These are phyloP conservation scores for Cyberlindnera mrakii DNA, from an alignment of 805 yeast species.

Conservation along the genomic window DNA sequence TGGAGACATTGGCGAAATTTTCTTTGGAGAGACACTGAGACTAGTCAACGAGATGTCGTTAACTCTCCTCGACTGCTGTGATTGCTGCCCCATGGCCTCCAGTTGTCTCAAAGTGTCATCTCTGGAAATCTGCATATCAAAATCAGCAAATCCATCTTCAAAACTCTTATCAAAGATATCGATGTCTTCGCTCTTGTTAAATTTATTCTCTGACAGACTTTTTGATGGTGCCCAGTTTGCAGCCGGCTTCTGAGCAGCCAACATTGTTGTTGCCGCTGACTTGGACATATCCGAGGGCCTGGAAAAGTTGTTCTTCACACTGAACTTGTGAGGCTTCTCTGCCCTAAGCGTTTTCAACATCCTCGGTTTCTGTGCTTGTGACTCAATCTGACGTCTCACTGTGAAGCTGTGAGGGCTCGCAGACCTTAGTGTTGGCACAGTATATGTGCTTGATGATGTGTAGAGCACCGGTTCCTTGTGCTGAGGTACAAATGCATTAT, in stretches of 20 bases:
- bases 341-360: slow-evolving; percentile 30
- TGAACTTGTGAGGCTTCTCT: slow-evolving; percentile 16
- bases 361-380: slow-evolving; percentile 17
- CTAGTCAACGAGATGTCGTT: slow-evolving; percentile 2
- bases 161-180: slow-evolving; percentile 21
- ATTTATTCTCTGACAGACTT: slow-evolving; percentile 4
- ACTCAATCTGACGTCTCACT: slow-evolving; percentile 16
- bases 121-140: slow-evolving; percentile 16
- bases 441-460: slow-evolving; percentile 7
- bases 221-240: slow-evolving; percentile 20
- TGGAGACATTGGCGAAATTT: no score
- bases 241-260: slow-evolving; percentile 1
- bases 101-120: slow-evolving; percentile 21
- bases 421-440: slow-evolving; percentile 20
- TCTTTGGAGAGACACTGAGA: neutral
- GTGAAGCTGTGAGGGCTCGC: slow-evolving; percentile 22
- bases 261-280: slow-evolving; percentile 22
- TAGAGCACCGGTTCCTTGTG: neutral
- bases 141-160: slow-evolving; percentile 18
- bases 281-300: slow-evolving; percentile 20
- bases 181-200: slow-evolving; percentile 11
- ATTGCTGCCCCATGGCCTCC: slow-evolving; percentile 20
- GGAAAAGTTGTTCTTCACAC: slow-evolving; percentile 7
- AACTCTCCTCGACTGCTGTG: slow-evolving; percentile 14
- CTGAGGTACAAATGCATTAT: neutral